Conservation (phyloP, 306 rosid species). For the Malus sieversii region DNA sequence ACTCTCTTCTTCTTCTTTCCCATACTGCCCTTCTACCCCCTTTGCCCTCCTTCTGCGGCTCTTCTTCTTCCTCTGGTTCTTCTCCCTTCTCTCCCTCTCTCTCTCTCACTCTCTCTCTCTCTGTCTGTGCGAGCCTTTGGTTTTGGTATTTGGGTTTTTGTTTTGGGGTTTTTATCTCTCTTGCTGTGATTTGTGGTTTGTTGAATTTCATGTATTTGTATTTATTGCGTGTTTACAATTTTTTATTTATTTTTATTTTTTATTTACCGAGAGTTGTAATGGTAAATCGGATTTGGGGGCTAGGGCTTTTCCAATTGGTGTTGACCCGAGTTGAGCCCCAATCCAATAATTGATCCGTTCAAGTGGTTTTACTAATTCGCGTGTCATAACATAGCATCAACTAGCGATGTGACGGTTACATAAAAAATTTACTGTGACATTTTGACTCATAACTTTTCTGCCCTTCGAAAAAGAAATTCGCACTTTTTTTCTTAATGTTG, state of each 20-base stretch:
- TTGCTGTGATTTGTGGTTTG: not conserved
- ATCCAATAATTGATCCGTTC: not conserved
- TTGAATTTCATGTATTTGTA: not conserved
- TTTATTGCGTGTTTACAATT: not conserved
- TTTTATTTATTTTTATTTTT: not conserved
- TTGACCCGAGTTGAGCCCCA: not conserved
- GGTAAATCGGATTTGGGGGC: not conserved
- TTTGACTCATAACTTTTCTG: too few species aligned
- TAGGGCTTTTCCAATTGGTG: not conserved
- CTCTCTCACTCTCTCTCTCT: not conserved
- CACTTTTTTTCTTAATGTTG: too few species aligned
- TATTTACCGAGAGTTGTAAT: too few species aligned
- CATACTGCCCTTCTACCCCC: constrained; percentile 20
- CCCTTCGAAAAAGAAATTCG: too few species aligned
- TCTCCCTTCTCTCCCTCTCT: not conserved
- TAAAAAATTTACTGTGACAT: too few species aligned
- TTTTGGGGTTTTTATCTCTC: not conserved
- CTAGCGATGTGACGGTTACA: too few species aligned
- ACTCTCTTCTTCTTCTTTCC: constrained; percentile 99
- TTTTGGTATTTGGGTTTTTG: not conserved
- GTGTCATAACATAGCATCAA: too few species aligned
- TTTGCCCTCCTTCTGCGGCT: not conserved
- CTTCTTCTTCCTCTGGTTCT: not conserved
- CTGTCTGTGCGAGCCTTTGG: not conserved
- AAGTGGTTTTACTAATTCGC: too few species aligned